Evolutionary conservation across 2,329 filamentous ascomycete genomes (phyloP).

Genomic region (Calonectria ilicicola): DNA sequence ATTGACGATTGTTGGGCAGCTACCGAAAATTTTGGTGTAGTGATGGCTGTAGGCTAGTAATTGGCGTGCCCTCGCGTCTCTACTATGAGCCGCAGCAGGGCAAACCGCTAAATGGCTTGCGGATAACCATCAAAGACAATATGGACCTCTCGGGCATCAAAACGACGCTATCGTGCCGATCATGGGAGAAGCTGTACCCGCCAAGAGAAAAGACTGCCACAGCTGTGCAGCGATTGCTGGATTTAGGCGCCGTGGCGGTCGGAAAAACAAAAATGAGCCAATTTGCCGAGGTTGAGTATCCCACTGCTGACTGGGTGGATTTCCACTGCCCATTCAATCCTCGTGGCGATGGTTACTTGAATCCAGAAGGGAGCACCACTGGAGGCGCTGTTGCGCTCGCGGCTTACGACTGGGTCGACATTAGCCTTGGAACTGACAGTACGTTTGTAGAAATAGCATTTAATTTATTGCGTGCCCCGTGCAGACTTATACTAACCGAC

Average conservation of each 20-base stretch:
- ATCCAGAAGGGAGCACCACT: slow-evolving; percentile 40
- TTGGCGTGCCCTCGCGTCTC: background rate
- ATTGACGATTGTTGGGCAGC: background rate
- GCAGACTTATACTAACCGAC: background rate
- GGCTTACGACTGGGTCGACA: slow-evolving; percentile 45
- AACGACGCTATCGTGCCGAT: slow-evolving; percentile 64
- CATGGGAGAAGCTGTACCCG: slow-evolving; percentile 65
- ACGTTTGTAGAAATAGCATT: background rate
- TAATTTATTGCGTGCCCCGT: background rate
- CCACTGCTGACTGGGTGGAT: slow-evolving; percentile 59
- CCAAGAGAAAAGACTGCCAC: slow-evolving; percentile 59
- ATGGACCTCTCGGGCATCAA: slow-evolving; percentile 64
- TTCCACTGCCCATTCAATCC: slow-evolving; percentile 44
- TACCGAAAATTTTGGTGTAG: background rate
- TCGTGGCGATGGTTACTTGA: slow-evolving; percentile 44
- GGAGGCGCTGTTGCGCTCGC: slow-evolving; percentile 43
- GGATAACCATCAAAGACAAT: slow-evolving; percentile 64
- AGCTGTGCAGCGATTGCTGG: slow-evolving; percentile 65
- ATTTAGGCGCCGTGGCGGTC: slow-evolving; percentile 64
- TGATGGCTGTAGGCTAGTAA: background rate
- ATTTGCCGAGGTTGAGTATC: slow-evolving; percentile 53
- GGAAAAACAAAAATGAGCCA: slow-evolving; percentile 58
- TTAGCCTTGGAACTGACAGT: slow-evolving; percentile 33
- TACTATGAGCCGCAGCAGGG: background rate
- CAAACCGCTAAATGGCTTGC: background rate